Percentiles rank a stretch among this genome's conserved stretches.
phyloP scores from a whole-genome alignment of 352 stramenopile species.

The Phytophthora fragariaefolia region DNA sequence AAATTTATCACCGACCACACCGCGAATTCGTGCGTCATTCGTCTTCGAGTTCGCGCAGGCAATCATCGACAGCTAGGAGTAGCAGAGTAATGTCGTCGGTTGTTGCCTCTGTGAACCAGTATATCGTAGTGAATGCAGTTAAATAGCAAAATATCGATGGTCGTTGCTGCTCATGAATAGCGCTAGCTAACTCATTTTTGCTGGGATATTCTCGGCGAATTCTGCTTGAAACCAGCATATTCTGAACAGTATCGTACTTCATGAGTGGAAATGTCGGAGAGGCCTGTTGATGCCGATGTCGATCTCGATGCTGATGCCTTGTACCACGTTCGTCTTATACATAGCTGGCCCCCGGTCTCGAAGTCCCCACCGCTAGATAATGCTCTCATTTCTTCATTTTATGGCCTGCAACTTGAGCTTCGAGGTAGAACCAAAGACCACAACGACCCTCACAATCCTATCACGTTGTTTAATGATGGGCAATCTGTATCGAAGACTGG shows the following conservation, averaged over 20 bases:
- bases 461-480: slow-evolving; percentile 23
- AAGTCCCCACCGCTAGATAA: slow-evolving; percentile 15
- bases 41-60: slow-evolving; percentile 44
- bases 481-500: slow-evolving; percentile 11
- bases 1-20: neutral
- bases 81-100: neutral
- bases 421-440: slow-evolving; percentile 15
- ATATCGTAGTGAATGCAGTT: too few species aligned
- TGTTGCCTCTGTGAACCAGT: too few species aligned
- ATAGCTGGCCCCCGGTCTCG: slow-evolving; percentile 29
- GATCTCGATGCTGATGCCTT: slow-evolving; percentile 29
- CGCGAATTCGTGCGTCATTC: slow-evolving; percentile 26
- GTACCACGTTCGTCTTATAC: slow-evolving; percentile 51
- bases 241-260: neutral
- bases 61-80: slow-evolving; percentile 32
- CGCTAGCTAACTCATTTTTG: slow-evolving; percentile 5
- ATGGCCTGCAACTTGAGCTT: slow-evolving; percentile 55
- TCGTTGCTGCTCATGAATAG: too few species aligned
- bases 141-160: too few species aligned
- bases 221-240: neutral
- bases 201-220: neutral
- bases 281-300: neutral
- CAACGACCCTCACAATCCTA: slow-evolving; percentile 9
- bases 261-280: slow-evolving; percentile 26
- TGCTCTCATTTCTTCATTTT: slow-evolving; percentile 41